These are phyloP conservation scores for Zymoseptoria pseudotritici DNA, from an alignment of 2,329 filamentous ascomycete species.

Conservation along the genomic window DNA sequence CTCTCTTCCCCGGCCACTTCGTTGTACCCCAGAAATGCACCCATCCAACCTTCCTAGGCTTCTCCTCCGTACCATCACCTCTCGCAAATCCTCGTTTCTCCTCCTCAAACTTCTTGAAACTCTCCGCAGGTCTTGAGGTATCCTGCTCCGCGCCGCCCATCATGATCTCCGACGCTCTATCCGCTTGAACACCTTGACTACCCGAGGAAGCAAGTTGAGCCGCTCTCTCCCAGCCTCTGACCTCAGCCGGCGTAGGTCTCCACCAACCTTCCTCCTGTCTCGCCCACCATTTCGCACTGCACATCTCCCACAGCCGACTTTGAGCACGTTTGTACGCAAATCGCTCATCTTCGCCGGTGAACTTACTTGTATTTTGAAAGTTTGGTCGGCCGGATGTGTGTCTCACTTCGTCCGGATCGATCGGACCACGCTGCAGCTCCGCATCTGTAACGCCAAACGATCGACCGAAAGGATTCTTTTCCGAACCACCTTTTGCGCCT, in stretches of 20 bases:
- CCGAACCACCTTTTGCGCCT: conserved; percentile 15
- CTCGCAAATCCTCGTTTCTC: conserved; percentile 10
- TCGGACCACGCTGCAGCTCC: conserved; percentile 28
- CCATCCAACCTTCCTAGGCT: conserved; percentile 46
- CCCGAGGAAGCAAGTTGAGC: neutral
- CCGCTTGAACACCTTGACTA: neutral
- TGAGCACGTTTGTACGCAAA: conserved; percentile 74
- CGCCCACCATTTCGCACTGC: conserved; percentile 63
- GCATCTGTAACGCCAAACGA: conserved; percentile 27
- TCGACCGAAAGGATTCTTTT: conserved; percentile 29
- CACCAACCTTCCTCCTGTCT: conserved; percentile 57
- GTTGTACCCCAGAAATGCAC: conserved; percentile 49
- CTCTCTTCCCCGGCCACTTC: conserved; percentile 38
- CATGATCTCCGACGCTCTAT: conserved; percentile 9
- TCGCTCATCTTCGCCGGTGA: conserved; percentile 73
- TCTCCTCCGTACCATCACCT: conserved; percentile 25
- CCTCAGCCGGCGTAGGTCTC: conserved; percentile 56
- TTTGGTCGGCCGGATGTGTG: conserved; percentile 37
- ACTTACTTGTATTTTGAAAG: conserved; percentile 59
- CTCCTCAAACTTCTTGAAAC: conserved; percentile 37
- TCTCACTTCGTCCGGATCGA: conserved; percentile 28
- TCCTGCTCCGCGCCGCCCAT: conserved; percentile 20
- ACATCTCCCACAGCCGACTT: conserved; percentile 77
- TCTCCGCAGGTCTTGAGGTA: conserved; percentile 27
- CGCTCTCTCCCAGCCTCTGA: conserved; percentile 57